Conservation (phyloP, 2,329 filamentous ascomycete genomes). For the Scolecobasidium constrictum region DNA sequence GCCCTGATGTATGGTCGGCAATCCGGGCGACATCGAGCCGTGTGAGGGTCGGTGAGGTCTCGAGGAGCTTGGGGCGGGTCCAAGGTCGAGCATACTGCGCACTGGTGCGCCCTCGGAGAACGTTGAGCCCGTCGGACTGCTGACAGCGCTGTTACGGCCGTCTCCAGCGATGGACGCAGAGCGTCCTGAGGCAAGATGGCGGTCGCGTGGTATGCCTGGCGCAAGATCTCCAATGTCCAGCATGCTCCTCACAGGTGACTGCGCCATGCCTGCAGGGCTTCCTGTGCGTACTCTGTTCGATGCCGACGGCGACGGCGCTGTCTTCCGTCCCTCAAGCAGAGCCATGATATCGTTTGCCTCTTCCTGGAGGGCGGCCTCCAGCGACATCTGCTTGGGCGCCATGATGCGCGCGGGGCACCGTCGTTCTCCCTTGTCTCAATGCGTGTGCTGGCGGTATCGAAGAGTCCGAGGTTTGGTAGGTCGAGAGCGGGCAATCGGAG, state of each 20-base stretch:
- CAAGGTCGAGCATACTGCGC: slow-evolving; percentile 27
- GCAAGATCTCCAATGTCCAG: slow-evolving; percentile 22
- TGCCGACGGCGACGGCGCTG: slow-evolving; percentile 15
- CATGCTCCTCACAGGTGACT: slow-evolving; percentile 59
- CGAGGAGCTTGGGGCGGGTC: slow-evolving; percentile 4
- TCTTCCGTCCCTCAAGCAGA: slow-evolving; percentile 46
- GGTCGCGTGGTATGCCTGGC: not conserved
- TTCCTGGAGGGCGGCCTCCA: slow-evolving; percentile 67
- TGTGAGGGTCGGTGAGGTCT: slow-evolving; percentile 1
- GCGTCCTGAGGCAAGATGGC: slow-evolving; percentile 12
- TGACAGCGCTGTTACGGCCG: slow-evolving; percentile 22
- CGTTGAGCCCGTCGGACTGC: slow-evolving; percentile 17
- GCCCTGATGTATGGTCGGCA: slow-evolving; percentile 20
- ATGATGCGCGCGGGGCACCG: not conserved
- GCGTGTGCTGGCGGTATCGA: not conserved
- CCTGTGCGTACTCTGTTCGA: slow-evolving; percentile 37
- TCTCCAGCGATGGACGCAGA: slow-evolving; percentile 27
- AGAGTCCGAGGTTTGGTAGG: too few relatives aligned
- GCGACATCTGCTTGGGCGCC: slow-evolving; percentile 46
- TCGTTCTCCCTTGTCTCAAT: not conserved
- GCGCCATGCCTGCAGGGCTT: slow-evolving; percentile 34
- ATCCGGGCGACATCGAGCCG: slow-evolving; percentile 18
- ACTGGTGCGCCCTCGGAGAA: slow-evolving; percentile 12
- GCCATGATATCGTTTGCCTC: slow-evolving; percentile 64
- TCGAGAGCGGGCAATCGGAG: too few relatives aligned